Conservation (phyloP, 495 filamentous ascomycete genomes). For the Hypoxylon cercidicola region DNA sequence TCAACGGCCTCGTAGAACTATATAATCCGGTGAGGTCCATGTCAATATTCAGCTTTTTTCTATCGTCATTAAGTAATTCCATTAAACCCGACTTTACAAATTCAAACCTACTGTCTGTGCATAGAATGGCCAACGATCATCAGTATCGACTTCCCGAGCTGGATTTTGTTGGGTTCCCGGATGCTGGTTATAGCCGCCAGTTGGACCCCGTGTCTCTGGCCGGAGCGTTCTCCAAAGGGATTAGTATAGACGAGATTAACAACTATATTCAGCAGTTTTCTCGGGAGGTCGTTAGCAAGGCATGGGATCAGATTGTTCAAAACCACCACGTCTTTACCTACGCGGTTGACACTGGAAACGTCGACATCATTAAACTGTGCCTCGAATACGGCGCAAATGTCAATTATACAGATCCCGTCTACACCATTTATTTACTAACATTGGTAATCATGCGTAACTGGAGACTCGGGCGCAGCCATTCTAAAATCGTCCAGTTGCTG, state of each 20-base stretch:
- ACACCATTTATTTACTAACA: not conserved
- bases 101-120: too few relatives aligned
- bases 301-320: not conserved
- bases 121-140: too few relatives aligned
- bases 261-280: not conserved
- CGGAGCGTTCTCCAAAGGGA: too few relatives aligned
- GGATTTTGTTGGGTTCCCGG: too few relatives aligned
- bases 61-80: too few relatives aligned
- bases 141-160: too few relatives aligned
- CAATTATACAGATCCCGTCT: slow-evolving; percentile 6
- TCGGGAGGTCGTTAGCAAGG: not conserved
- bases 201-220: too few relatives aligned
- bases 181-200: too few relatives aligned
- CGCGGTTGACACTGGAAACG: slow-evolving; percentile 20
- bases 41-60: too few relatives aligned
- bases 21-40: too few relatives aligned
- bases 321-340: slow-evolving; percentile 9
- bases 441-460: not conserved
- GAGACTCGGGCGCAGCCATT: not conserved
- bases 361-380: slow-evolving; percentile 23
- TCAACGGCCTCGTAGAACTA: too few relatives aligned
- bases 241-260: not conserved
- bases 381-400: slow-evolving; percentile 24
- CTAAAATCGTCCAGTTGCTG: not conserved
- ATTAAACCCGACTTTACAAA: too few relatives aligned